Conservation (phyloP, 2,329 filamentous ascomycete genomes). For the Sporothrix variecibatus region DNA sequence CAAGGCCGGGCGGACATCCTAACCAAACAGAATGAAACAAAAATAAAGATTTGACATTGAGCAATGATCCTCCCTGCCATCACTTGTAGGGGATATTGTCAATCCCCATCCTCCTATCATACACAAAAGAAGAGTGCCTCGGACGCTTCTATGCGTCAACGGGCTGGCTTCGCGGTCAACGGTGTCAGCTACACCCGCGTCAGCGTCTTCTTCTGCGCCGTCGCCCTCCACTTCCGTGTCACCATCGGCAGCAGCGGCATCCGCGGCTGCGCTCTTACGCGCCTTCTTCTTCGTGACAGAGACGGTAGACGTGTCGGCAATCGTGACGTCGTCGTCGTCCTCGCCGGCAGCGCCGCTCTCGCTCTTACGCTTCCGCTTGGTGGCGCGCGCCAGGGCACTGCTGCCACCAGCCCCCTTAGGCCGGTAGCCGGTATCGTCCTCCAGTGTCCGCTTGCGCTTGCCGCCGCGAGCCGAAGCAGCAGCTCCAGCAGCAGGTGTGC, state of each 20-base stretch:
- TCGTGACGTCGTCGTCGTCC: slow-evolving; percentile 32
- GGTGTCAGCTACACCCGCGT: not conserved
- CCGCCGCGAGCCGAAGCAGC: slow-evolving; percentile 38
- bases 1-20: not conserved
- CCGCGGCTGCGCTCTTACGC: slow-evolving; percentile 38
- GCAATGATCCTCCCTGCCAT: too few relatives aligned
- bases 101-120: not conserved
- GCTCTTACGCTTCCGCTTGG: slow-evolving; percentile 63
- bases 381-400: slow-evolving; percentile 42
- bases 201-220: not conserved
- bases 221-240: slow-evolving; percentile 12
- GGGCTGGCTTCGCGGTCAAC: not conserved
- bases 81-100: too few relatives aligned
- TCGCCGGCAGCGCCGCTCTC: slow-evolving; percentile 41
- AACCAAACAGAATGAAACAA: not conserved
- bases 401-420: slow-evolving; percentile 53
- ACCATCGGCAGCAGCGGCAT: not conserved
- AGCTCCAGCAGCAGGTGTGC: slow-evolving; percentile 6
- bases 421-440: slow-evolving; percentile 61
- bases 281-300: slow-evolving; percentile 32
- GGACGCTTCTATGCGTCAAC: not conserved
- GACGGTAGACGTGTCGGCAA: slow-evolving; percentile 11
- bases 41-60: not conserved
- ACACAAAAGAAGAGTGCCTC: not conserved
- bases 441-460: slow-evolving; percentile 53